Conservation (phyloP, 495 filamentous ascomycete genomes). For the Penicillium paradoxum region DNA sequence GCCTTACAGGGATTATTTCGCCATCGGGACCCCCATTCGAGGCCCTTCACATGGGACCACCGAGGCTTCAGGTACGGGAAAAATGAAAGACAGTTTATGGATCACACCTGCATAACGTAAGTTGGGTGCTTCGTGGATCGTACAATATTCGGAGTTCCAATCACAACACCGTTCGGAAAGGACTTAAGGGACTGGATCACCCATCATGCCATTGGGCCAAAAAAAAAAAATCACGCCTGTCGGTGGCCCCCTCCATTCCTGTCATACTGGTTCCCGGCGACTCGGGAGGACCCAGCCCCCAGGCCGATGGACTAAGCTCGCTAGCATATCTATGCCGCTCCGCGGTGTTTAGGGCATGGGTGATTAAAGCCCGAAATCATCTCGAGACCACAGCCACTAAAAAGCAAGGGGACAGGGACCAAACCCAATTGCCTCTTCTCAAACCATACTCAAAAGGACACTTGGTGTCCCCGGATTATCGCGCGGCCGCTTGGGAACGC, state of each 20-base stretch:
- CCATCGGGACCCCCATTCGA: too few species aligned
- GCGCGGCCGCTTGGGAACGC: neutral
- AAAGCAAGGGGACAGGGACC: neutral
- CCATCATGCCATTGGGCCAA: neutral
- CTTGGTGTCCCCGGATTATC: slow-evolving; percentile 1
- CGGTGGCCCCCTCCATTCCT: neutral
- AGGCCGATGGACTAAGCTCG: neutral
- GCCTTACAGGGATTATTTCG: neutral
- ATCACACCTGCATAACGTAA: neutral
- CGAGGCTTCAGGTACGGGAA: slow-evolving; percentile 7
- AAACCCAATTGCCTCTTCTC: neutral
- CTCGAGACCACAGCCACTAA: neutral
- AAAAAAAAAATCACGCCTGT: neutral
- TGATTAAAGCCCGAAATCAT: neutral
- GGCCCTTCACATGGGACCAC: slow-evolving; percentile 9
- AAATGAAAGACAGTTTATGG: neutral
- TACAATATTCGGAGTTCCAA: neutral
- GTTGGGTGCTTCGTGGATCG: neutral
- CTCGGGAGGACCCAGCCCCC: neutral
- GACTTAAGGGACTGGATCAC: neutral
- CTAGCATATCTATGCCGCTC: neutral
- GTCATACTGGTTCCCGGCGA: neutral
- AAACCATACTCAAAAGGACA: neutral
- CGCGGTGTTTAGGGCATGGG: neutral
- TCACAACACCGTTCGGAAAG: neutral